Conservation (phyloP, 768 basidiomycete genomes). For the Suillus americanus region DNA sequence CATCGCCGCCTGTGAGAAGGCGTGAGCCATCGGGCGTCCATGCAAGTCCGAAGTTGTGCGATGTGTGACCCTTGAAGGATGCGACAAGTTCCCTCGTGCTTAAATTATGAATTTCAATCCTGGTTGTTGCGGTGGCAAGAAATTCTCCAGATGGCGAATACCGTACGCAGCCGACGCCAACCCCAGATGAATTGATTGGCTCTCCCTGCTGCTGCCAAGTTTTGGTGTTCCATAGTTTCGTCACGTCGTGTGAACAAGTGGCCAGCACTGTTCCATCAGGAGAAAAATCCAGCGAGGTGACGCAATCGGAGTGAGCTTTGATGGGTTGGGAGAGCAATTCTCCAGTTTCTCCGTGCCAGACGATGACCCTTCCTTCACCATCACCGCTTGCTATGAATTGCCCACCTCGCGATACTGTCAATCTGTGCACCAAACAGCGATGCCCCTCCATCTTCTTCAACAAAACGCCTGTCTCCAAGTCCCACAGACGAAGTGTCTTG, state of each 20-base stretch:
- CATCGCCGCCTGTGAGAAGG: not conserved
- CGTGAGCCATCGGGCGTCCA: not conserved
- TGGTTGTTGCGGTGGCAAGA: not conserved
- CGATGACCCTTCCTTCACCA: accelerated
- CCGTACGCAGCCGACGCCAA: not conserved
- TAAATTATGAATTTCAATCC: not conserved
- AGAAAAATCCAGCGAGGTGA: not conserved
- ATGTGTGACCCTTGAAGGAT: not conserved
- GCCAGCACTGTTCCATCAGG: not conserved
- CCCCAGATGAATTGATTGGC: not conserved
- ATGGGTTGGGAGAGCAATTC: not conserved
- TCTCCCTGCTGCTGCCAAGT: not conserved
- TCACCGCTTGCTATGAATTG: not conserved
- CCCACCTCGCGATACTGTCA: not conserved
- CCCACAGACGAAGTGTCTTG: not conserved
- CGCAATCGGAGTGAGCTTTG: not conserved
- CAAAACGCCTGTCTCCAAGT: not conserved
- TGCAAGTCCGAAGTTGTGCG: not conserved
- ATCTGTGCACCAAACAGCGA: accelerated
- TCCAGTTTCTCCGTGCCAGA: not conserved
- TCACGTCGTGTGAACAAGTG: not conserved
- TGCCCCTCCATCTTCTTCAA: not conserved
- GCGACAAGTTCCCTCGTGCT: not conserved
- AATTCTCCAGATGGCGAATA: not conserved
- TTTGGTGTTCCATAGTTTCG: not conserved